Conservation (phyloP, 2,329 filamentous ascomycete genomes). For the Diaporthe capsici region DNA sequence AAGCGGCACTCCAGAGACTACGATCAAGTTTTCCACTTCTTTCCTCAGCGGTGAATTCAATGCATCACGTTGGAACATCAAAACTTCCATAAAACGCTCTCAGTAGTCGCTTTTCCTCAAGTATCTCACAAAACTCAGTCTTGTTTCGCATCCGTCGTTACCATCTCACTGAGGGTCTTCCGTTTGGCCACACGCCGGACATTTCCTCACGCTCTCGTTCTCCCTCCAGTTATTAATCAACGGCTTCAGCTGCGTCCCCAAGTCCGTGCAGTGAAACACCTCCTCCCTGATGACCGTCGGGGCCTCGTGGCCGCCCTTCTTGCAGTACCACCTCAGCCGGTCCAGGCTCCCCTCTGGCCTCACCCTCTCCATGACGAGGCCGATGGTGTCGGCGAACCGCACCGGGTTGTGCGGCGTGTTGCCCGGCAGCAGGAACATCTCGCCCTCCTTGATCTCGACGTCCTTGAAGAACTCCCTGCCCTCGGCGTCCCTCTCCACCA, state of each 20-base stretch:
- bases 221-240: constrained; percentile 44
- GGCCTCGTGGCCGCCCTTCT: constrained; percentile 43
- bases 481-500: constrained; percentile 39
- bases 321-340: constrained; percentile 44
- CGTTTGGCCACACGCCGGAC: constrained; percentile 37
- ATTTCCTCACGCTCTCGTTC: constrained; percentile 42
- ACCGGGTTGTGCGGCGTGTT: constrained; percentile 45
- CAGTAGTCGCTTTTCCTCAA: background rate
- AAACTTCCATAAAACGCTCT: background rate
- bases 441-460: constrained; percentile 43
- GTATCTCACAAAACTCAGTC: background rate
- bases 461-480: constrained; percentile 40
- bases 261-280: constrained; percentile 43
- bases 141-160: too few species aligned
- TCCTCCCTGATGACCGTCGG: constrained; percentile 44
- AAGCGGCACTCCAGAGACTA: too few species aligned
- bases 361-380: constrained; percentile 44
- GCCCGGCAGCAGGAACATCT: constrained; percentile 43
- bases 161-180: constrained; percentile 39
- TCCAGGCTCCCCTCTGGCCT: constrained; percentile 43
- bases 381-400: constrained; percentile 44
- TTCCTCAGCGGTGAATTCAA: background rate
- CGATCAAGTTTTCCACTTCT: background rate
- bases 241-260: constrained; percentile 44
- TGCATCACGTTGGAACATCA: background rate